These are phyloP conservation scores for Aureobasidium sp. DNA, from an alignment of 2,329 filamentous ascomycete species.

Conservation along the genomic window DNA sequence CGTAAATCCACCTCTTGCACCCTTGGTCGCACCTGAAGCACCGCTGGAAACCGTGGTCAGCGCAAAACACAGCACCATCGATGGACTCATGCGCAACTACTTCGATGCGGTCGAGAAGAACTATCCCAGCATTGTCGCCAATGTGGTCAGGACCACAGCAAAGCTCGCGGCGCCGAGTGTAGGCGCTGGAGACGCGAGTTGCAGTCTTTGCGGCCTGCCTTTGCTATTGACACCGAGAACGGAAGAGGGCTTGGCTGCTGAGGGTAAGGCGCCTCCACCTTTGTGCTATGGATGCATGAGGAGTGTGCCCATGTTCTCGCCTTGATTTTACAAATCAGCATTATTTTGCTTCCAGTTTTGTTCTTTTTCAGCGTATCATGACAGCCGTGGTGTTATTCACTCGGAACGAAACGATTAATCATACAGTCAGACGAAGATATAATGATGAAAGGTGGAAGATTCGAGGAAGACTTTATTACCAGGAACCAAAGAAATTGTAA, in stretches of 20 bases:
- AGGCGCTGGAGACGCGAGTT: conserved; percentile 35
- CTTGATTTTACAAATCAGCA: neutral
- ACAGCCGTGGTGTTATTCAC: neutral
- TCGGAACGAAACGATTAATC: too few relatives aligned
- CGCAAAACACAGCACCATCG: conserved; percentile 76
- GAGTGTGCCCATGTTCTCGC: conserved; percentile 34
- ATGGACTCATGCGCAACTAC: conserved; percentile 82
- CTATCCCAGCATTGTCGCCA: conserved; percentile 87
- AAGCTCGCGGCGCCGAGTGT: conserved; percentile 56
- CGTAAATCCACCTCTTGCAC: conserved; percentile 32
- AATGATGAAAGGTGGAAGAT: too few relatives aligned
- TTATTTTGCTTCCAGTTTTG: neutral
- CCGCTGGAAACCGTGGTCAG: conserved; percentile 42
- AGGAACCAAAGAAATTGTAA: neutral
- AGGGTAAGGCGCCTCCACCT: conserved; percentile 23
- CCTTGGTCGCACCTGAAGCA: conserved; percentile 28
- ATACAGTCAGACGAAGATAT: too few relatives aligned
- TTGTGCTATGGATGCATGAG: conserved; percentile 71
- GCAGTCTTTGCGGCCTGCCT: conserved; percentile 63
- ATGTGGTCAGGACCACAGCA: conserved; percentile 86
- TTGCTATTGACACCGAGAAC: conserved; percentile 46
- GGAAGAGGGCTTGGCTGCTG: conserved; percentile 24
- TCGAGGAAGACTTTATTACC: neutral
- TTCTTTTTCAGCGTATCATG: neutral
- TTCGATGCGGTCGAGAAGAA: conserved; percentile 78